phyloP scores from a whole-genome alignment of 257 asterid genomes.

The Osmanthus fragrans region DNA sequence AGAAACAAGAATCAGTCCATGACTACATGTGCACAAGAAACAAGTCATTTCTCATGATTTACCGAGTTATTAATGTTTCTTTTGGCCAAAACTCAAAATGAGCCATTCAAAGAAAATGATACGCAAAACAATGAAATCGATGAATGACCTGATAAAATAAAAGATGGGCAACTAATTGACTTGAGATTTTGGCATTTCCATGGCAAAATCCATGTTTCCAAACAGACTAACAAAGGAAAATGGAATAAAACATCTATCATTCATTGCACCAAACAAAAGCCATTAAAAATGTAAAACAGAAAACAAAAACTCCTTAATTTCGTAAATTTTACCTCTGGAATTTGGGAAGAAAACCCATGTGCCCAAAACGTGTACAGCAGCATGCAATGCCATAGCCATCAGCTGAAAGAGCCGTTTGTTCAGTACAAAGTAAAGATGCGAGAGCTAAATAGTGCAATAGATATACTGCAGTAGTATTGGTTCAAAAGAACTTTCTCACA shows the following conservation, averaged over 20 bases:
- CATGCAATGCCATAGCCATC: not conserved
- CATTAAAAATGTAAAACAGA: not conserved
- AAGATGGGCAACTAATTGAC: too few species aligned
- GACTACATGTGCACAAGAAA: not conserved
- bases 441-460: too few species aligned
- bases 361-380: not conserved
- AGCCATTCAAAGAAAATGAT: too few species aligned
- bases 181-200: too few species aligned
- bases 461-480: not conserved
- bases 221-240: not conserved
- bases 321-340: not conserved
- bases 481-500: not conserved
- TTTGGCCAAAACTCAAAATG: not conserved
- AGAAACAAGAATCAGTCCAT: not conserved
- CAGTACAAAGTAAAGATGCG: not conserved
- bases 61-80: not conserved
- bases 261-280: not conserved
- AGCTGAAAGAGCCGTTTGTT: not conserved
- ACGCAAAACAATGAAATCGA: too few species aligned
- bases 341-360: not conserved
- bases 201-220: not conserved
- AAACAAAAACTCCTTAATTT: not conserved
- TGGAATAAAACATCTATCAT: not conserved
- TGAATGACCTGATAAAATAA: too few species aligned
- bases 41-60: not conserved